phyloP scores from a whole-genome alignment of 192 early-diverging fungal species.

The Rhizophagus clarus region DNA sequence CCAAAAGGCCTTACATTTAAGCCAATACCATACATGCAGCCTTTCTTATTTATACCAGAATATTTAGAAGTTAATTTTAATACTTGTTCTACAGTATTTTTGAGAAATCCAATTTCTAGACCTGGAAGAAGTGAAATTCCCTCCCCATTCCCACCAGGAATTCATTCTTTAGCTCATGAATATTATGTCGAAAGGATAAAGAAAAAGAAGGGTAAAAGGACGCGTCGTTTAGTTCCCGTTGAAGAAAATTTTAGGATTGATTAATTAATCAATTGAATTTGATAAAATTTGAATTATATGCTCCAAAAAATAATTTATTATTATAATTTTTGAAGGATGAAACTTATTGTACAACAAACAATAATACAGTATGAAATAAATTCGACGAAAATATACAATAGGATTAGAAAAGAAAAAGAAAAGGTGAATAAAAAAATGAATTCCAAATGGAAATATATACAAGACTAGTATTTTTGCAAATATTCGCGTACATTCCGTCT shows the following conservation, averaged over 20 bases:
- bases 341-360: background rate
- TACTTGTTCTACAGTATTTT: constrained; percentile 85
- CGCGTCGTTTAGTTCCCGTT: constrained; percentile 3
- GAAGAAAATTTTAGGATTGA: constrained; percentile 11
- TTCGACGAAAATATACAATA: background rate
- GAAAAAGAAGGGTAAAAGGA: constrained; percentile 37
- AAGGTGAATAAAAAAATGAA: background rate
- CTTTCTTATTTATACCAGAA: constrained; percentile 94
- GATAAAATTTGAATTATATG: background rate
- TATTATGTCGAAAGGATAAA: constrained; percentile 74
- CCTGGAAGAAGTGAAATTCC: constrained; percentile 89
- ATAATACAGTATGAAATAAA: too few species aligned
- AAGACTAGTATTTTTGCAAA: background rate
- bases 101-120: constrained; percentile 86
- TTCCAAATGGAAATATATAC: background rate
- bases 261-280: background rate
- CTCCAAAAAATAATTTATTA: background rate
- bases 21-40: constrained; percentile 78
- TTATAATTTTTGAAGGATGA: background rate
- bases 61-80: constrained; percentile 98
- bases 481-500: background rate
- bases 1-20: constrained; percentile 44
- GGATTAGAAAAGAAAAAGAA: background rate
- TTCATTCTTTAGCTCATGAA: constrained; percentile 90
- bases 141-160: constrained; percentile 87